phyloP scores from a whole-genome alignment of 2,329 filamentous ascomycete genomes.

The Arachnopeziza araneosa region DNA sequence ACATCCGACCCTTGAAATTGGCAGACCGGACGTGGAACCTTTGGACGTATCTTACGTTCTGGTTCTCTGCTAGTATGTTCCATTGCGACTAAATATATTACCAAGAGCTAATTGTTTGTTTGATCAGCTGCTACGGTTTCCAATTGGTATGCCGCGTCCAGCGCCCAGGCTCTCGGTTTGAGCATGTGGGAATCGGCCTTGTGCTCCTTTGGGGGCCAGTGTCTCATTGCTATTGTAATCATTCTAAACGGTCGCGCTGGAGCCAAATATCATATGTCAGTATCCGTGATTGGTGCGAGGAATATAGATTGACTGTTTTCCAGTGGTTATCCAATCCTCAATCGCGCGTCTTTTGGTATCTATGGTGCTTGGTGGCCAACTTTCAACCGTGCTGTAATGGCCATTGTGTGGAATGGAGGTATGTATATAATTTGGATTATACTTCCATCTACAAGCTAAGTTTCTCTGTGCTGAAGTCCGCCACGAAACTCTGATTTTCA shows the following conservation, averaged over 20 bases:
- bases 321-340: constrained; percentile 36
- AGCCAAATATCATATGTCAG: constrained; percentile 38
- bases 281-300: neutral
- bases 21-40: constrained; percentile 38
- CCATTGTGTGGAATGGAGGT: constrained; percentile 41
- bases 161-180: constrained; percentile 38
- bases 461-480: too few relatives aligned
- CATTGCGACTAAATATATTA: neutral
- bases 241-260: constrained; percentile 39
- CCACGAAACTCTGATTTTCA: too few relatives aligned
- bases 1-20: constrained; percentile 36
- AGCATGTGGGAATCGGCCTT: constrained; percentile 45
- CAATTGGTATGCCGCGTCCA: constrained; percentile 35
- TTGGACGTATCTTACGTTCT: constrained; percentile 38
- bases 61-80: constrained; percentile 34
- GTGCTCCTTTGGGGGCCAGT: constrained; percentile 37
- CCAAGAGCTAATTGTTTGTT: neutral
- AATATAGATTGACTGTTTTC: neutral
- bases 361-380: constrained; percentile 41
- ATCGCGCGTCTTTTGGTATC: constrained; percentile 38
- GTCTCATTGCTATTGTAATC: constrained; percentile 37
- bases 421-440: constrained; percentile 25
- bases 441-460: too few relatives aligned
- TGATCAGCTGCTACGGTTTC: constrained; percentile 32
- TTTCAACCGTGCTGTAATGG: constrained; percentile 39